phyloP scores from a whole-genome alignment of 257 asterid genomes.

The Haberlea rhodopensis region DNA sequence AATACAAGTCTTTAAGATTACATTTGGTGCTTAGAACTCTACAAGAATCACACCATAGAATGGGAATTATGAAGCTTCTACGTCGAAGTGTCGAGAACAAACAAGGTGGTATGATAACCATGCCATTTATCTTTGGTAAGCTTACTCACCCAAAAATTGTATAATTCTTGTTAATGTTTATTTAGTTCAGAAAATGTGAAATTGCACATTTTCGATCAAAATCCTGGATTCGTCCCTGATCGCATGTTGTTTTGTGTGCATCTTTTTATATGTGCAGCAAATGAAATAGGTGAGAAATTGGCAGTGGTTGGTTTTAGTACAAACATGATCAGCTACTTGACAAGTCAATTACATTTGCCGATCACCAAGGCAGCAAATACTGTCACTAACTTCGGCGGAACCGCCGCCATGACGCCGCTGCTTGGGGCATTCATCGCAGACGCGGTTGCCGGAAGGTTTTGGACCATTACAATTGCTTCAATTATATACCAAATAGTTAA shows the following conservation, averaged over 20 bases:
- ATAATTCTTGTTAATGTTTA: not conserved
- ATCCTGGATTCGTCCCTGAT: not conserved
- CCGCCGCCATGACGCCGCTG: constrained; percentile 76
- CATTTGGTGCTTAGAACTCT: constrained; percentile 20
- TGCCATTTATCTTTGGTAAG: constrained; percentile 94
- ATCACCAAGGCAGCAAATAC: constrained; percentile 85
- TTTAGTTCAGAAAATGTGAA: not conserved
- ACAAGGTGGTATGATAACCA: constrained; percentile 78
- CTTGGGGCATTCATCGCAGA: constrained; percentile 81
- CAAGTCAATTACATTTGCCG: constrained; percentile 65
- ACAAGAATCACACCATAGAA: constrained; percentile 26
- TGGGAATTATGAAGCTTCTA: constrained; percentile 36
- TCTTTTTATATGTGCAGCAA: constrained; percentile 43
- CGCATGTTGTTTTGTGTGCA: not conserved
- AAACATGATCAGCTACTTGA: constrained; percentile 76
- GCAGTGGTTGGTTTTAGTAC: constrained; percentile 82
- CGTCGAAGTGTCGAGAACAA: constrained; percentile 27
- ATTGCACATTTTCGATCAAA: not conserved
- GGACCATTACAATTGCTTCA: constrained; percentile 81
- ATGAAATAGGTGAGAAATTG: constrained; percentile 80
- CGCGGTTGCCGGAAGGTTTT: constrained; percentile 77
- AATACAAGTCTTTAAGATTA: constrained; percentile 24
- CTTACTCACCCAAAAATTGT: not conserved
- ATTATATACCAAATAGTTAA: constrained; percentile 67
- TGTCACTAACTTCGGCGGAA: constrained; percentile 76